Evolutionary conservation across 164 flowering plant genomes (phyloP).

Genomic region (Cinnamomum micranthum): DNA sequence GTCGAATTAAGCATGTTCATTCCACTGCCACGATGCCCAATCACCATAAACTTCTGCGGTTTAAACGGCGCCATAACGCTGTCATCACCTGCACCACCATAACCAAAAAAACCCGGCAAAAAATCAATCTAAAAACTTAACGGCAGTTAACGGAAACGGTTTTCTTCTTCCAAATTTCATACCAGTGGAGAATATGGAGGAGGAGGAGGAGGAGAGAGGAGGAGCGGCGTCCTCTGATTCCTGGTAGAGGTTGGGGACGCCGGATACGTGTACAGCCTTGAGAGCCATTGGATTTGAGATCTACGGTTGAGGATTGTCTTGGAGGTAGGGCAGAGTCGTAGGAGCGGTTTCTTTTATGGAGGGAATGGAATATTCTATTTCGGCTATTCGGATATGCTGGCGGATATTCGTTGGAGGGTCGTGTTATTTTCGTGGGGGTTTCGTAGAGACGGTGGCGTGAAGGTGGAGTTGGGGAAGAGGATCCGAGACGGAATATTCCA

Average conservation of each 20-base stretch:
- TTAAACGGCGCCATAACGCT: conserved; percentile 12
- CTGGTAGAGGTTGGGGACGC: conserved; percentile 58
- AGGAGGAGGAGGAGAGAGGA: conserved; percentile 20
- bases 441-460: too few relatives aligned
- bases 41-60: conserved; percentile 46
- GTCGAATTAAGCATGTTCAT: conserved; percentile 70
- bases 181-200: conserved; percentile 30
- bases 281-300: conserved; percentile 42
- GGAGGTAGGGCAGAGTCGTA: too few relatives aligned
- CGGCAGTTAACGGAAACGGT: background rate
- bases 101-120: background rate
- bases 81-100: conserved; percentile 16
- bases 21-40: conserved; percentile 86
- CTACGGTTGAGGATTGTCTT: too few relatives aligned
- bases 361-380: too few relatives aligned
- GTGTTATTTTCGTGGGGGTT: too few relatives aligned
- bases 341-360: too few relatives aligned
- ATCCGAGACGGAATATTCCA: too few relatives aligned
- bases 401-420: background rate
- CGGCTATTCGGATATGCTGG: too few relatives aligned
- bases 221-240: conserved; percentile 34
- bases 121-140: background rate
- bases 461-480: too few relatives aligned
- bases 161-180: background rate
- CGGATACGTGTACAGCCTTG: conserved; percentile 71